phyloP scores from a whole-genome alignment of 192 early-diverging fungal genomes.

The Backusella luteola region DNA sequence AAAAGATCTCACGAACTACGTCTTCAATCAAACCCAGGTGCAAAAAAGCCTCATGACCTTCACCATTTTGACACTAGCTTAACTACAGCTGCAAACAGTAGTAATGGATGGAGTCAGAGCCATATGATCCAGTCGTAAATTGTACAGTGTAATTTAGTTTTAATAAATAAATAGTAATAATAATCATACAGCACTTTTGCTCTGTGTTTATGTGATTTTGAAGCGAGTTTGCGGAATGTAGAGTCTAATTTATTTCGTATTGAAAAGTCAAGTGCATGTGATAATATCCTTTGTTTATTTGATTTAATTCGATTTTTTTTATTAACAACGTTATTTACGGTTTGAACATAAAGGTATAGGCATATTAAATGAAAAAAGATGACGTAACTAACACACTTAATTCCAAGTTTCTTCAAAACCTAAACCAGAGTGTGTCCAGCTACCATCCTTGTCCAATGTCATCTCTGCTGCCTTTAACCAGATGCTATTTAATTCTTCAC shows the following conservation, averaged over 20 bases:
- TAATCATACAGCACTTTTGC: too few relatives aligned
- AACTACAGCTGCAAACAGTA: neutral
- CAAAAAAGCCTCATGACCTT: neutral
- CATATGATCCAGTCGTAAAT: conserved; percentile 14
- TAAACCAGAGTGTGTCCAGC: conserved; percentile 34
- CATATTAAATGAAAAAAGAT: neutral
- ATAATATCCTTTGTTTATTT: neutral
- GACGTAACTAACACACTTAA: neutral
- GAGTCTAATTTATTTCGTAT: too few relatives aligned
- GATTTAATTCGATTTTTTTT: too few relatives aligned
- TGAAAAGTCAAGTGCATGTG: too few relatives aligned
- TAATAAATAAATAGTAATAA: neutral
- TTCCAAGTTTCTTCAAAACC: conserved; percentile 30
- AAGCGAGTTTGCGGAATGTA: too few relatives aligned
- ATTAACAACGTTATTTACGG: too few relatives aligned
- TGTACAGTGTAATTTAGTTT: neutral
- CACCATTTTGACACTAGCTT: conserved; percentile 3
- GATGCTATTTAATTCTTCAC: conserved; percentile 5
- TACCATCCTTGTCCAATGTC: conserved; percentile 31
- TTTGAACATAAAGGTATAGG: neutral
- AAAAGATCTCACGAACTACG: neutral
- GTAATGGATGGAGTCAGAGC: conserved; percentile 20
- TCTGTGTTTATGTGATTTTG: too few relatives aligned
- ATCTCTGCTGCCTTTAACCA: conserved; percentile 35
- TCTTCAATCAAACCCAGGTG: neutral